Base-by-base conservation (phyloP, 352 stramenopile species). In the Phytophthora colocasiae region DNA sequence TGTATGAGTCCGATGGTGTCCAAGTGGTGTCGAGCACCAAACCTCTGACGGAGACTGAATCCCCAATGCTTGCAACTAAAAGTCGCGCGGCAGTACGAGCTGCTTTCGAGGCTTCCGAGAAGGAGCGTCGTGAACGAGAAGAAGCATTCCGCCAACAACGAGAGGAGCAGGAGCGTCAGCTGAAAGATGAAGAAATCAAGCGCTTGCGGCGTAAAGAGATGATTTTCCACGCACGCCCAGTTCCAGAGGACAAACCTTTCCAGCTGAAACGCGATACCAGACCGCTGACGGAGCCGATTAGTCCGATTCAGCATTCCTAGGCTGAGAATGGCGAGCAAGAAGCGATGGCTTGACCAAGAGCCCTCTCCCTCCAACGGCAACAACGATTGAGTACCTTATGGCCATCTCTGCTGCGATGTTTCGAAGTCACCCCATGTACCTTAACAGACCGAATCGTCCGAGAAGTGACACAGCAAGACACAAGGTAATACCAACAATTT, bases 181-280 rank as follows among this genome's bases (percentile, higher is more conserved):
- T 70, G 4, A 71, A 91, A 34, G 83, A 91, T 29, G 83, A 91
- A 26, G 81, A 92, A 57, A 83, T 94, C 59, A 88, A 85, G 53
- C 80, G 75, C 2, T 46, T 94, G 46, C 85, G 85, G 19, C 79
- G 76, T n/a, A 80, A 91, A 53, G 74, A 91, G 26, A 80, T 94
- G 58, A 78, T 79, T 67, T 94, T 94, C 62, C 83, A 90, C 40
- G 85, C 85, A 0, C 85, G 81, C 2, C 85, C 85, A 6, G 80
- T 80, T 47, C 83, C 82, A 29, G 73, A 77, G 7, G 22, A 52
- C 45, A 87, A 79, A 62, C 38, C 60, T 32, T 91, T 89, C 47
- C 71, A 74, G 27, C 36, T 86, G 40, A 90, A 90, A 57, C 63
- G 71, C 3, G 77, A 79, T 31, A 70, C 41, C 41, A 75, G 73